Conservation (phyloP, 768 basidiomycete species). For the Leccinum longicurvipes region DNA sequence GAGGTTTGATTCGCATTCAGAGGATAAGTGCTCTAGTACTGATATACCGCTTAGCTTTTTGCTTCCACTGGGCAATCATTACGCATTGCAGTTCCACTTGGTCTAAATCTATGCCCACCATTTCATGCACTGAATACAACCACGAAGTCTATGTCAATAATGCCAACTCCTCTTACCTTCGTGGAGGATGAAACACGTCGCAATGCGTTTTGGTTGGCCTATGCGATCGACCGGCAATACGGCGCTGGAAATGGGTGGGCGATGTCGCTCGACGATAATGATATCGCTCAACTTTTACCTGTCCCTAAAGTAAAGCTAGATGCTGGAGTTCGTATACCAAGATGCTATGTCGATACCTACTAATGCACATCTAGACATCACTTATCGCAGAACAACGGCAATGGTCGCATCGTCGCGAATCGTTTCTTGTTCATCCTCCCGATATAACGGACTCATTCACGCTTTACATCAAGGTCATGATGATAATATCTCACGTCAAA, state of each 20-base stretch:
- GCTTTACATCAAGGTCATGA: slow-evolving; percentile 65
- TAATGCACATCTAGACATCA: slow-evolving; percentile 36
- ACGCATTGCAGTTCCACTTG: slow-evolving; percentile 60
- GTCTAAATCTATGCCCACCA: slow-evolving; percentile 63
- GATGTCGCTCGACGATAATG: slow-evolving; percentile 66
- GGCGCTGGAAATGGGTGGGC: slow-evolving; percentile 73
- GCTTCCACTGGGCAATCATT: slow-evolving; percentile 53
- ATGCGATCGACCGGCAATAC: slow-evolving; percentile 63
- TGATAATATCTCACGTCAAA: slow-evolving; percentile 61
- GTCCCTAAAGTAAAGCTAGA: slow-evolving; percentile 58
- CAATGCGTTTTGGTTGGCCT: slow-evolving; percentile 73
- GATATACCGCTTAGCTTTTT: slow-evolving; percentile 47
- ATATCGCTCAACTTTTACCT: slow-evolving; percentile 69
- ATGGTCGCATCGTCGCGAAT: slow-evolving; percentile 60
- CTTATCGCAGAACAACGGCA: slow-evolving; percentile 55
- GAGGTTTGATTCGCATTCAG: slow-evolving; percentile 44
- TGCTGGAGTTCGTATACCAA: slow-evolving; percentile 46
- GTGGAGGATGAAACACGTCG: slow-evolving; percentile 70
- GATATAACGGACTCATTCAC: slow-evolving; percentile 68
- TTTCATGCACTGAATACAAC: slow-evolving; percentile 64
- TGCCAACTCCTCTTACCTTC: slow-evolving; percentile 55
- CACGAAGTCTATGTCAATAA: slow-evolving; percentile 53
- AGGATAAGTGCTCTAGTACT: not conserved
- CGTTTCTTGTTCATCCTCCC: slow-evolving; percentile 59
- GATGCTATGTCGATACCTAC: not conserved